A percentile compares a stretch with the other conserved stretches of the same genome.
Conservation (phyloP, 2,329 filamentous ascomycete species). For the Cercospora berteroae region DNA sequence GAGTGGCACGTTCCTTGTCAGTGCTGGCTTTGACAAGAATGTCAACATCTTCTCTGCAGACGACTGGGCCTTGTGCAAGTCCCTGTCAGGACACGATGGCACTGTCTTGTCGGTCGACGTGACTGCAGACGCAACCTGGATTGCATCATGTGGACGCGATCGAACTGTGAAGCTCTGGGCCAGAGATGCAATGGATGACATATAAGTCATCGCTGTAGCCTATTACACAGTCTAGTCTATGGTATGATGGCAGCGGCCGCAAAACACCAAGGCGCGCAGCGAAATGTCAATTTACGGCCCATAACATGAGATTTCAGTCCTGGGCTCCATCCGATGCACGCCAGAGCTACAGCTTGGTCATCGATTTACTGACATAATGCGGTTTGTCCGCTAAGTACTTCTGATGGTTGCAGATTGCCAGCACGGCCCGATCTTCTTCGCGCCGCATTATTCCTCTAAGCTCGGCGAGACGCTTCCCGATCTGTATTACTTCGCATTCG, state of each 20-base stretch:
- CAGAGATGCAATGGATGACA: constrained; percentile 66
- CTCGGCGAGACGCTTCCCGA: constrained; percentile 42
- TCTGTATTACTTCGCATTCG: constrained; percentile 44
- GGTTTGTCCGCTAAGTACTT: constrained; percentile 19
- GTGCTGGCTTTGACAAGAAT: constrained; percentile 87
- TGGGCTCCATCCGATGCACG: neutral
- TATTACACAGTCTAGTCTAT: neutral
- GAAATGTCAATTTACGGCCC: neutral
- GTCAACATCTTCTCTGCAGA: constrained; percentile 96
- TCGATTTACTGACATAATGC: constrained; percentile 9
- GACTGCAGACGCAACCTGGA: constrained; percentile 82
- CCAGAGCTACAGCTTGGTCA: neutral
- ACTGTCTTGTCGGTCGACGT: constrained; percentile 91
- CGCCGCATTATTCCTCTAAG: constrained; percentile 42
- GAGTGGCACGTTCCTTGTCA: constrained; percentile 87
- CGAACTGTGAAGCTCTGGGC: constrained; percentile 96
- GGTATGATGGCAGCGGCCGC: neutral
- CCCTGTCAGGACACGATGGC: constrained; percentile 82
- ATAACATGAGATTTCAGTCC: neutral
- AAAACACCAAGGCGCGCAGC: neutral
- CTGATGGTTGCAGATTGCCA: constrained; percentile 34
- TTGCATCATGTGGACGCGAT: constrained; percentile 91
- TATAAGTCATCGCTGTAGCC: constrained; percentile 23
- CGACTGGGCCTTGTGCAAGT: constrained; percentile 89
- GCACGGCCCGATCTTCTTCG: constrained; percentile 32